These are phyloP conservation scores for Melocanna baccifera DNA, from an alignment of 176 grass and related monocot species.

Conservation along the genomic window DNA sequence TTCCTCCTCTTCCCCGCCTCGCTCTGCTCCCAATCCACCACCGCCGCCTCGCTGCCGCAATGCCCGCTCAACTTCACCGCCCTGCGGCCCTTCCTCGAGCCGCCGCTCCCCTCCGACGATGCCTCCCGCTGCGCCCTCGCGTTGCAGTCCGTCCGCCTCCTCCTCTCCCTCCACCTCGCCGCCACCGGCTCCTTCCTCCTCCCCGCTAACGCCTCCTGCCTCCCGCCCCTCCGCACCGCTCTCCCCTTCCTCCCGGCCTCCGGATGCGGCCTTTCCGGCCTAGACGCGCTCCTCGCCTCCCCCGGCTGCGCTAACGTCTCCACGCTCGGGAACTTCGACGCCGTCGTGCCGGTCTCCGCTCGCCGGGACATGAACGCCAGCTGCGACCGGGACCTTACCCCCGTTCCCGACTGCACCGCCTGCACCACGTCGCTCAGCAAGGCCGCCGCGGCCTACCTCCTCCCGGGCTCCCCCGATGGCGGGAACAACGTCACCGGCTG, in stretches of 20 bases:
- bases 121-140: slow-evolving; percentile 43
- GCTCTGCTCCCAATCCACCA: slow-evolving; percentile 9
- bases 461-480: background rate
- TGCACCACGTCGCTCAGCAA: slow-evolving; percentile 61
- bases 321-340: slow-evolving; percentile 50
- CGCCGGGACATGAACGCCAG: slow-evolving; percentile 42
- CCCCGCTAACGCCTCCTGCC: slow-evolving; percentile 34
- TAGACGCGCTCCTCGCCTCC: slow-evolving; percentile 40
- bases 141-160: slow-evolving; percentile 39
- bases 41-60: background rate
- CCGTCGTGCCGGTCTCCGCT: slow-evolving; percentile 32
- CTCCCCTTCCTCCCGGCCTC: slow-evolving; percentile 46
- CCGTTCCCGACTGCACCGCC: slow-evolving; percentile 55
- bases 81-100: slow-evolving; percentile 27
- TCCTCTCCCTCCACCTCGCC: slow-evolving; percentile 53
- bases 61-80: slow-evolving; percentile 82
- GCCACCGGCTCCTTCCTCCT: slow-evolving; percentile 47
- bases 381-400: slow-evolving; percentile 58
- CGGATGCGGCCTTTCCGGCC: slow-evolving; percentile 42
- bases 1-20: background rate
- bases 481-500: slow-evolving; percentile 60
- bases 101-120: slow-evolving; percentile 9
- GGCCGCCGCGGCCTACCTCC: slow-evolving; percentile 60
- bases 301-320: slow-evolving; percentile 66
- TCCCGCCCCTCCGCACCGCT: slow-evolving; percentile 24